Evolutionary conservation across 805 yeast species (phyloP).

Genomic region (Lachancea kluyveri): DNA sequence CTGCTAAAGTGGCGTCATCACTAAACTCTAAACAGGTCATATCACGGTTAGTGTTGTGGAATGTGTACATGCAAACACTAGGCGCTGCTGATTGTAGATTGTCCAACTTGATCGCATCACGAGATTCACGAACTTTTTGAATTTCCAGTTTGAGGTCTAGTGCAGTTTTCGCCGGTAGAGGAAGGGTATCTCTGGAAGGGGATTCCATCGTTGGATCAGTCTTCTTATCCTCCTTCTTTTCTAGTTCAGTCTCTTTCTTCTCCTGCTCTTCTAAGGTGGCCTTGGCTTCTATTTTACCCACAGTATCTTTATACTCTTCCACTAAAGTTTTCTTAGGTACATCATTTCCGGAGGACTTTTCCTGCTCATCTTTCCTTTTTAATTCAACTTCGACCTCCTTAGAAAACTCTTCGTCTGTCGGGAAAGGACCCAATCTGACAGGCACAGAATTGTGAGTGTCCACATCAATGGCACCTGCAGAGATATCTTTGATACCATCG

Average conservation of each 20-base stretch:
- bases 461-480: constrained; percentile 23
- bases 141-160: constrained; percentile 77
- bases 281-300: constrained; percentile 35
- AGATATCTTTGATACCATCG: constrained; percentile 33
- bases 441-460: constrained; percentile 33
- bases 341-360: constrained; percentile 35
- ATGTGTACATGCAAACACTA: constrained; percentile 95
- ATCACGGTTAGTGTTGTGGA: constrained; percentile 89
- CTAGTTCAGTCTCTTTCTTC: constrained; percentile 20
- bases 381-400: constrained; percentile 83
- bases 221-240: constrained; percentile 14
- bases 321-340: constrained; percentile 40
- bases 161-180: constrained; percentile 79
- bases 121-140: constrained; percentile 70
- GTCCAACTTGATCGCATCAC: constrained; percentile 65
- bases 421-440: constrained; percentile 76
- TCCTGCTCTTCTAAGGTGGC: constrained; percentile 7
- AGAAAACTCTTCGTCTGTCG: constrained; percentile 77
- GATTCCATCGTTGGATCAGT: constrained; percentile 42
- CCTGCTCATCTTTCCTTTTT: constrained; percentile 68
- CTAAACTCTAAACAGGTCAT: constrained; percentile 84
- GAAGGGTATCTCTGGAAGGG: constrained; percentile 70
- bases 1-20: constrained; percentile 78
- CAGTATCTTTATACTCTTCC: constrained; percentile 59
- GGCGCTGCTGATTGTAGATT: constrained; percentile 77